These are phyloP conservation scores for Ophioceras dolichostomum DNA, from an alignment of 2,329 filamentous ascomycete genomes.

Conservation along the genomic window DNA sequence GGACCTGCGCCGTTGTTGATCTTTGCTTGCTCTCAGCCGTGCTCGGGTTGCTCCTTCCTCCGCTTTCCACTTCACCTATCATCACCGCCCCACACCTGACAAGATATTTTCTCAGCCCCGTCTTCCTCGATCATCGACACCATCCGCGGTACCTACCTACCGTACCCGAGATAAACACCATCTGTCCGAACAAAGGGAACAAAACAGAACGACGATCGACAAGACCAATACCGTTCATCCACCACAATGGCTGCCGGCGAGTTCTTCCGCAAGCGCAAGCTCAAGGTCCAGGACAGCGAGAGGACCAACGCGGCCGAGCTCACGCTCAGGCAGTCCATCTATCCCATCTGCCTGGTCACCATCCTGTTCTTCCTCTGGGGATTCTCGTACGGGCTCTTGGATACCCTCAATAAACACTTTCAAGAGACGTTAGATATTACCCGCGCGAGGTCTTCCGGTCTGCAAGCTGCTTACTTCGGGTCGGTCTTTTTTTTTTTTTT, in stretches of 20 bases:
- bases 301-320: conserved; percentile 38
- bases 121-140: no score
- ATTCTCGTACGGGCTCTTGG: conserved; percentile 43
- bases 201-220: no score
- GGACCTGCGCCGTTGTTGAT: no score
- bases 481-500: conserved; percentile 22
- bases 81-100: no score
- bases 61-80: no score
- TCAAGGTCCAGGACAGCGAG: conserved; percentile 27
- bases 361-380: conserved; percentile 33
- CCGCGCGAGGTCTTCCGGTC: conserved; percentile 44
- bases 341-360: conserved; percentile 54
- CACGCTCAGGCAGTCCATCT: conserved; percentile 53
- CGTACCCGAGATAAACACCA: no score
- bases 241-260: conserved; percentile 29
- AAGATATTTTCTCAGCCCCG: no score
- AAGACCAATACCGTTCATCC: no score
- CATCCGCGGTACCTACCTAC: no score
- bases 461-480: conserved; percentile 55
- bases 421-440: conserved; percentile 42
- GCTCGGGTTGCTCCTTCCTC: no score
- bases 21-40: no score
- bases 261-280: conserved; percentile 31
- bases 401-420: conserved; percentile 42
- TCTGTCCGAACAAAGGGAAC: no score